Conservation (phyloP, 768 basidiomycete genomes). For the Lentinula sp. region DNA sequence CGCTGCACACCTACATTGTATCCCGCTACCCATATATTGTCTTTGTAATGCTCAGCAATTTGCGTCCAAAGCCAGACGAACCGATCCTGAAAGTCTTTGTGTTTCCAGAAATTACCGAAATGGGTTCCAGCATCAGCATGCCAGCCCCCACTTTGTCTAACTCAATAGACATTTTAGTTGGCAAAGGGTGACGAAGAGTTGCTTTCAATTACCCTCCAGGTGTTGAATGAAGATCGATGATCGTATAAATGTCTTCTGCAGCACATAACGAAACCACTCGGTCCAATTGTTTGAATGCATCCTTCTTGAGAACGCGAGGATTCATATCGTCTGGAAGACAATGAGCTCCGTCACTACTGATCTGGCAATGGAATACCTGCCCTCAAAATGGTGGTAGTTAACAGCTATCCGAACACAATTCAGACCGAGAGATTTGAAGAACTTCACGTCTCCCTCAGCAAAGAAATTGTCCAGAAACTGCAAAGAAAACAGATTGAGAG, state of each 20-base stretch:
- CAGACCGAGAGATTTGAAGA: constrained; percentile 50
- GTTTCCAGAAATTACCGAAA: constrained; percentile 46
- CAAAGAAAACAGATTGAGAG: background rate
- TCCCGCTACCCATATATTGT: constrained; percentile 57
- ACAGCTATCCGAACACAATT: constrained; percentile 52
- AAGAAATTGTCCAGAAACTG: constrained; percentile 62
- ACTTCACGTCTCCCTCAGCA: constrained; percentile 45
- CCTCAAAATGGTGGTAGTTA: constrained; percentile 48
- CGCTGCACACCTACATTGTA: constrained; percentile 32
- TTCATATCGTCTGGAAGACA: constrained; percentile 43
- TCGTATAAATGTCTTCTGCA: constrained; percentile 47
- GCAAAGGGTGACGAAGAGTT: constrained; percentile 39
- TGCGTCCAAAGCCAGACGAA: constrained; percentile 50
- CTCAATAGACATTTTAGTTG: background rate
- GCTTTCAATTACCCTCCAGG: constrained; percentile 31
- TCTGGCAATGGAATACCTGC: background rate
- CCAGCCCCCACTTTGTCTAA: constrained; percentile 49
- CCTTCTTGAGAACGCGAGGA: constrained; percentile 46
- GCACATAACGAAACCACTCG: constrained; percentile 50
- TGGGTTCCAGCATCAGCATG: constrained; percentile 46
- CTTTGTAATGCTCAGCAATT: constrained; percentile 47
- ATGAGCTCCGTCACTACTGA: background rate
- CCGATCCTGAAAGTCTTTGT: constrained; percentile 60
- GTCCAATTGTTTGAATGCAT: constrained; percentile 55
- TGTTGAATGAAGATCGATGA: constrained; percentile 56